These are phyloP conservation scores for Coemansia sp. DNA, from an alignment of 192 early-diverging fungal genomes.

Conservation along the genomic window DNA sequence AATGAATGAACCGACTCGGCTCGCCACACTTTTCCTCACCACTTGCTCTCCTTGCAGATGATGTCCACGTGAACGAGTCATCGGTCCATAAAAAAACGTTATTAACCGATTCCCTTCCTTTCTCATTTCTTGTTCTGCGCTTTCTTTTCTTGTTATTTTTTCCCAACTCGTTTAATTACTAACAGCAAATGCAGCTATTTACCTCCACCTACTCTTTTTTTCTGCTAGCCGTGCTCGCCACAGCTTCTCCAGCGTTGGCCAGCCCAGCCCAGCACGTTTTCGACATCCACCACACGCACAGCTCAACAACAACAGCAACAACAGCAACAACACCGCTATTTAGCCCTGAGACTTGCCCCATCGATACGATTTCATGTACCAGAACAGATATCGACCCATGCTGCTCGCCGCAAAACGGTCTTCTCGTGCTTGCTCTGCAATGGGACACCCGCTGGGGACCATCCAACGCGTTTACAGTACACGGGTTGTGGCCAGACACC, in stretches of 20 bases:
- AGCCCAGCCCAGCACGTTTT: neutral
- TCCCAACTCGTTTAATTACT: neutral
- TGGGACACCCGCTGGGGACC: slow-evolving; percentile 66
- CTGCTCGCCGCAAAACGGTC: slow-evolving; percentile 53
- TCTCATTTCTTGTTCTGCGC: no score
- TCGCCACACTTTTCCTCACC: neutral
- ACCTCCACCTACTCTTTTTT: neutral
- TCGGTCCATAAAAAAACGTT: neutral
- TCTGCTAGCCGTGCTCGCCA: neutral
- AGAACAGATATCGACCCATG: slow-evolving; percentile 37
- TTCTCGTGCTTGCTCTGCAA: slow-evolving; percentile 53
- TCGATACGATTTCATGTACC: slow-evolving; percentile 44
- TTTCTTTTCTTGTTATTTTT: neutral
- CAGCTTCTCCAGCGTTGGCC: slow-evolving; percentile 3
- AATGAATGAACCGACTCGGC: neutral
- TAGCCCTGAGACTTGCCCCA: slow-evolving; percentile 37
- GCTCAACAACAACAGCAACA: neutral
- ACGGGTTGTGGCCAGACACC: slow-evolving; percentile 81
- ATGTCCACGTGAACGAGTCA: neutral
- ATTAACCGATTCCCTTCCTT: no score
- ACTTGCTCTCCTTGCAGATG: neutral
- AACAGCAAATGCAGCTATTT: neutral
- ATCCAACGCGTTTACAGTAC: slow-evolving; percentile 65
- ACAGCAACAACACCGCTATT: neutral
- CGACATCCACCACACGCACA: neutral